Evolutionary conservation across 2,329 filamentous ascomycete species (phyloP).

Genomic region (Magnaporthiopsis rhizophila): DNA sequence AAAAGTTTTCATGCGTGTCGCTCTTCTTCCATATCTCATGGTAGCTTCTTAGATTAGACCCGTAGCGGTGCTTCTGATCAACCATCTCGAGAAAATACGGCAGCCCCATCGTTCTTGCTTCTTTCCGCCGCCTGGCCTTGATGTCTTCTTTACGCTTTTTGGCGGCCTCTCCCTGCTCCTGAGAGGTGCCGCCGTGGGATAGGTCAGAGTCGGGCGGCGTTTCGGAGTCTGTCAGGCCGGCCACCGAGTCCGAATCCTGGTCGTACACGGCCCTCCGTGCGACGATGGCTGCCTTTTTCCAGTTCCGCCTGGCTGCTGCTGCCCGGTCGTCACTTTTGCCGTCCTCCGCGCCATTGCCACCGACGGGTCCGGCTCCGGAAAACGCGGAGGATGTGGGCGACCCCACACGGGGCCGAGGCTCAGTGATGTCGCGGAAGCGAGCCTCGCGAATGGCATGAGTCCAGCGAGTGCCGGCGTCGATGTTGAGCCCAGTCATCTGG

Average conservation of each 20-base stretch:
- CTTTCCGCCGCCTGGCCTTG: constrained; percentile 51
- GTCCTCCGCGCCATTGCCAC: constrained; percentile 3
- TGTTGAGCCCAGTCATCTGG: constrained; percentile 58
- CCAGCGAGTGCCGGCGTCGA: constrained; percentile 67
- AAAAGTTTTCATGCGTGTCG: constrained; percentile 79
- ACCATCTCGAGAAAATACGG: constrained; percentile 85
- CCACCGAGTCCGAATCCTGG: constrained; percentile 23
- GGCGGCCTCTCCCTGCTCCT: constrained; percentile 29
- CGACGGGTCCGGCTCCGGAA: constrained; percentile 10
- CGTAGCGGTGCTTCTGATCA: constrained; percentile 79
- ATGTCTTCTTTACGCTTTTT: constrained; percentile 36
- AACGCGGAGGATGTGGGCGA: not conserved
- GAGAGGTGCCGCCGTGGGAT: constrained; percentile 13
- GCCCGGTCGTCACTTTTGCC: not conserved
- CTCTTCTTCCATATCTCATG: constrained; percentile 76
- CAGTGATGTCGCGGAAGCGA: constrained; percentile 43
- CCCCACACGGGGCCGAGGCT: constrained; percentile 30
- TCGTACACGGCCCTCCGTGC: constrained; percentile 59
- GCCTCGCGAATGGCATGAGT: constrained; percentile 55
- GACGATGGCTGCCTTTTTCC: constrained; percentile 66
- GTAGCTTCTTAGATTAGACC: constrained; percentile 72
- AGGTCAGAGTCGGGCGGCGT: constrained; percentile 18
- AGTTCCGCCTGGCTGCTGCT: constrained; percentile 53
- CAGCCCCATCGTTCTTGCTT: constrained; percentile 72
- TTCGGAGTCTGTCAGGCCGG: constrained; percentile 33